phyloP scores from a whole-genome alignment of 495 filamentous ascomycete species.

The Penicillium desertorum region DNA sequence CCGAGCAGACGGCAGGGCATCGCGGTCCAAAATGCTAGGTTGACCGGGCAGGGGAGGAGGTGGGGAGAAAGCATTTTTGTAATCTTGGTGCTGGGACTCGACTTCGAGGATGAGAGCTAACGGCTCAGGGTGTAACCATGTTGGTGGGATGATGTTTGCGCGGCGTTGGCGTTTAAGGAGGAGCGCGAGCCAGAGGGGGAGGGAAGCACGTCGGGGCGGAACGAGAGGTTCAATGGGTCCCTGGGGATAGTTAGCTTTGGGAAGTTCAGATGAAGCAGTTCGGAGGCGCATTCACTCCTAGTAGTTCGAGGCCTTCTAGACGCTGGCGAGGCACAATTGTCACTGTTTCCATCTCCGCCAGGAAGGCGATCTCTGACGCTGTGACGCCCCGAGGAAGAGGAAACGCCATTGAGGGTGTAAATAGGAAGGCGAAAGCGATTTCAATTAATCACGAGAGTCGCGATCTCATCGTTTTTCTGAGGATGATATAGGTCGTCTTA shows the following conservation, averaged over 20 bases:
- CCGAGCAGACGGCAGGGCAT: constrained; percentile 29
- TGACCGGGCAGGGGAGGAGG: constrained; percentile 62
- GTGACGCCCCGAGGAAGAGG: constrained; percentile 80
- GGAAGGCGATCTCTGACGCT: constrained; percentile 87
- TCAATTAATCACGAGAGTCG: neutral
- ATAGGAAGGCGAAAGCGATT: neutral
- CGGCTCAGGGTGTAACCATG: constrained; percentile 77
- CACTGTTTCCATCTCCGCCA: constrained; percentile 95
- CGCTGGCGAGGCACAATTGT: constrained; percentile 90
- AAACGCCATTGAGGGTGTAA: constrained; percentile 64
- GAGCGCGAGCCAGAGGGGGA: constrained; percentile 96
- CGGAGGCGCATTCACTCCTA: constrained; percentile 58
- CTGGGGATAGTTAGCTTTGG: constrained; percentile 44
- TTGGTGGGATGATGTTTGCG: constrained; percentile 87
- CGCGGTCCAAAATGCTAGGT: constrained; percentile 34
- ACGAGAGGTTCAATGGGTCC: constrained; percentile 72
- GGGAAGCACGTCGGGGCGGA: constrained; percentile 74
- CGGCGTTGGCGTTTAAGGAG: constrained; percentile 92
- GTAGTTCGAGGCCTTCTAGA: constrained; percentile 78
- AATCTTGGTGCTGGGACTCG: constrained; percentile 65
- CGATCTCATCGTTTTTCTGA: neutral
- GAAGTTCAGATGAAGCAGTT: neutral
- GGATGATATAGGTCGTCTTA: neutral
- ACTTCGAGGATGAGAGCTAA: constrained; percentile 72
- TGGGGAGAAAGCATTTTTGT: constrained; percentile 67